Conservation (phyloP, 2,329 filamentous ascomycete genomes). For the Phaeoacremonium minimum region DNA sequence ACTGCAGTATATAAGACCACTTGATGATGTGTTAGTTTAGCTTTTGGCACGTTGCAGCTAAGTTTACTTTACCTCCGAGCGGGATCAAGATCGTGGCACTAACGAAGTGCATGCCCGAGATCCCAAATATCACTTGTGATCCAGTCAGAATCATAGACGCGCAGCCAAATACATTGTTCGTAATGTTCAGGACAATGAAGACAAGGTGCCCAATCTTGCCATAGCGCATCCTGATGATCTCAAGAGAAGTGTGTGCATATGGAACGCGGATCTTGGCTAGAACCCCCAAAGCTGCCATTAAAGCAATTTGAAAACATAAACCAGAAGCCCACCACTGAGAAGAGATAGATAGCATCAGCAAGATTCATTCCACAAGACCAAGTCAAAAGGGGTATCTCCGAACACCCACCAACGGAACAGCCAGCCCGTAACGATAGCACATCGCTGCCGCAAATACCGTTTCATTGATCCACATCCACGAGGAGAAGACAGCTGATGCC, state of each 20-base stretch:
- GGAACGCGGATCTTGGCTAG: slow-evolving; percentile 43
- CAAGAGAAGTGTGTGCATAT: slow-evolving; percentile 44
- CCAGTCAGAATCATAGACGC: slow-evolving; percentile 40
- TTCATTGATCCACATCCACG: slow-evolving; percentile 39
- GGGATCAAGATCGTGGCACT: slow-evolving; percentile 40
- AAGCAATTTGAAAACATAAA: slow-evolving; percentile 37
- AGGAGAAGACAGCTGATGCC: slow-evolving; percentile 23
- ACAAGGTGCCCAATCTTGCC: slow-evolving; percentile 33
- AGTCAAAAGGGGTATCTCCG: too few species aligned
- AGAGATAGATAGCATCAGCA: slow-evolving; percentile 14
- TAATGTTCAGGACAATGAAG: slow-evolving; percentile 33
- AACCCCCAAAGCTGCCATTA: slow-evolving; percentile 44
- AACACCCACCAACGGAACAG: slow-evolving; percentile 13
- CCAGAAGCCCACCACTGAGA: slow-evolving; percentile 25
- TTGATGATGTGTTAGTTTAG: too few species aligned
- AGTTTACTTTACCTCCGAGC: slow-evolving; percentile 30
- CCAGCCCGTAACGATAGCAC: slow-evolving; percentile 21
- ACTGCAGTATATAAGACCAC: slow-evolving; percentile 42
- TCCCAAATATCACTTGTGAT: slow-evolving; percentile 37
- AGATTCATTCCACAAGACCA: slow-evolving; percentile 4
- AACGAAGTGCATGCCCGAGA: slow-evolving; percentile 42
- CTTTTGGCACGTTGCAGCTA: too few species aligned
- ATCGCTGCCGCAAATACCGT: slow-evolving; percentile 30
- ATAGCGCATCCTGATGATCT: slow-evolving; percentile 43
- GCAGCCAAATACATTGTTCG: slow-evolving; percentile 38